Evolutionary conservation across 78 protist species (phyloP).

Genomic region (Creolimax fragrantissima): DNA sequence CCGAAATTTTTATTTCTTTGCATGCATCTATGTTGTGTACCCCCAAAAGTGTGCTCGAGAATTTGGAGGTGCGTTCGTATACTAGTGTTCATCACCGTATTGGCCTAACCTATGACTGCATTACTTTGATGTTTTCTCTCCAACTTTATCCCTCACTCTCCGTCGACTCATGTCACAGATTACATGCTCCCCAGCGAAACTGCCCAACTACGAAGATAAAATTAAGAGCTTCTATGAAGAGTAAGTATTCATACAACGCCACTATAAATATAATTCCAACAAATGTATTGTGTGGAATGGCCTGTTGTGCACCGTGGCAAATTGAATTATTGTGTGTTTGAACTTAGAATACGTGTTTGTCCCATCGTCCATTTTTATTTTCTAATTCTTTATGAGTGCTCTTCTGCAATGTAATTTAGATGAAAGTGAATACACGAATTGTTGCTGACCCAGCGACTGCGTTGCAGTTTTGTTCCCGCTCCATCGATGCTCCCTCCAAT

Average conservation of each 20-base stretch:
- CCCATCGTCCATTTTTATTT: background rate
- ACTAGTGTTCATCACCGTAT: too few relatives aligned
- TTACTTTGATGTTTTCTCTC: too few relatives aligned
- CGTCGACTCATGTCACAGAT: too few relatives aligned
- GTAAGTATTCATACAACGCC: background rate
- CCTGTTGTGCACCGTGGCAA: background rate
- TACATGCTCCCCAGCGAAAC: conserved; percentile 20
- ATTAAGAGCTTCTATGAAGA: conserved; percentile 65
- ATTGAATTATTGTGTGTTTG: background rate
- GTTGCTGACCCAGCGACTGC: too few relatives aligned
- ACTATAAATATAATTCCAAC: background rate
- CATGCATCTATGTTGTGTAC: too few relatives aligned
- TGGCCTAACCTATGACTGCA: too few relatives aligned
- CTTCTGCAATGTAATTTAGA: background rate
- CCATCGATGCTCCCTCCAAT: background rate
- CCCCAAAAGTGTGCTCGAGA: too few relatives aligned
- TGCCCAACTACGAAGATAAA: conserved; percentile 55
- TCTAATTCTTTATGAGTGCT: background rate
- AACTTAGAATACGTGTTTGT: background rate
- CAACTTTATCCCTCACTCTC: too few relatives aligned
- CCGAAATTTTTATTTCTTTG: too few relatives aligned
- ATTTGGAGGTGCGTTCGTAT: too few relatives aligned
- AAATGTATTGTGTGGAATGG: too few relatives aligned
- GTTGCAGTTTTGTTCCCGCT: background rate
- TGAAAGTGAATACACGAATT: background rate